phyloP scores from a whole-genome alignment of 495 filamentous ascomycete species.

The Darksidea phi region DNA sequence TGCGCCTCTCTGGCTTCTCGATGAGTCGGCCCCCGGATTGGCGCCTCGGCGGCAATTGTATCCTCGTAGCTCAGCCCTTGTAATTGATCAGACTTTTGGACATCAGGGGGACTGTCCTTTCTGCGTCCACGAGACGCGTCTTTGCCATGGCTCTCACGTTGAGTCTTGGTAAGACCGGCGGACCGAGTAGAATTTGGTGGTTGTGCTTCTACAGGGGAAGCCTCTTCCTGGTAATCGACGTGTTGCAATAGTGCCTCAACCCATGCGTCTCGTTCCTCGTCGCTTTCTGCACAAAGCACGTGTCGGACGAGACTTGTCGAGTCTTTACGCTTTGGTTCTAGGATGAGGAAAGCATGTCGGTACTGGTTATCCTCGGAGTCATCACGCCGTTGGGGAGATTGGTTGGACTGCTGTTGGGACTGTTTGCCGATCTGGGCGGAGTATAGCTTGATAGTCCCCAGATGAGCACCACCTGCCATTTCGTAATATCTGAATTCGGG shows the following conservation, averaged over 20 bases:
- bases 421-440: constrained; percentile 95
- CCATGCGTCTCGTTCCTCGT: constrained; percentile 89
- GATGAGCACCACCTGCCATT: constrained; percentile 76
- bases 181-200: constrained; percentile 46
- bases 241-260: constrained; percentile 85
- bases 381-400: constrained; percentile 59
- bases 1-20: constrained; percentile 45
- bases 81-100: constrained; percentile 52
- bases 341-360: constrained; percentile 89
- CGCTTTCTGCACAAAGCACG: constrained; percentile 92
- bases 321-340: constrained; percentile 97
- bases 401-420: constrained; percentile 59
- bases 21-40: constrained; percentile 52
- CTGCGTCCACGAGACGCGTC: constrained; percentile 35
- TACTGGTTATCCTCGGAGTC: constrained; percentile 90
- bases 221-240: constrained; percentile 65
- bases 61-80: constrained; percentile 84
- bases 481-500: constrained; percentile 91
- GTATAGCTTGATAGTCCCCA: constrained; percentile 89
- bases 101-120: constrained; percentile 37
- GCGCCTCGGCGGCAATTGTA: constrained; percentile 70
- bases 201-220: constrained; percentile 43
- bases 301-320: constrained; percentile 87
- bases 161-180: not conserved
- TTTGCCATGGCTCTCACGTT: constrained; percentile 19